phyloP scores from a whole-genome alignment of 2,329 filamentous ascomycete species.

The Grosmannia serpens region DNA sequence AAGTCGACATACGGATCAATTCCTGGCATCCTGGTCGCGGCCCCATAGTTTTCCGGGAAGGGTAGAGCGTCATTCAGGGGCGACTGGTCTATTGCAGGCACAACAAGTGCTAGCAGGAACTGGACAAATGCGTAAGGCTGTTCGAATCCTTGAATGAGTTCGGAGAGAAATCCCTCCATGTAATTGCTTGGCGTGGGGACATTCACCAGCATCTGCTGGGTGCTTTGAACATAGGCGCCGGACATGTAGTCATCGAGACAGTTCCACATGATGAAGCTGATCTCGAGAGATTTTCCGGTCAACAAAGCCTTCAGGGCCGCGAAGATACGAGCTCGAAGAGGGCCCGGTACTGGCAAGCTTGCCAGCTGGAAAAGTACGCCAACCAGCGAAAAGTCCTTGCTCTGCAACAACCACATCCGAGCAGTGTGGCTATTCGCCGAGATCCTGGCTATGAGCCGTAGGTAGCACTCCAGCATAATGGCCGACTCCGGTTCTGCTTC shows the following conservation, averaged over 20 bases:
- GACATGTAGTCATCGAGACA: conserved; percentile 71
- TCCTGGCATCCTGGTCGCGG: conserved; percentile 62
- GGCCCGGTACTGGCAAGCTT: conserved; percentile 61
- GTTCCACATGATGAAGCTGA: conserved; percentile 67
- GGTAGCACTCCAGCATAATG: conserved; percentile 94
- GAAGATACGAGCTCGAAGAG: conserved; percentile 76
- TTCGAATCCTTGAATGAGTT: conserved; percentile 69
- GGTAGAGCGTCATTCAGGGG: conserved; percentile 64
- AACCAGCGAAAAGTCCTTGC: conserved; percentile 50
- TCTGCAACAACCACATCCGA: conserved; percentile 60
- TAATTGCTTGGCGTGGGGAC: conserved; percentile 19
- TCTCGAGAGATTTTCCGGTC: conserved; percentile 55
- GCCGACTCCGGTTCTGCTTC: conserved; percentile 82
- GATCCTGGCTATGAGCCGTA: conserved; percentile 76
- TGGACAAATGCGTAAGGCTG: conserved; percentile 76
- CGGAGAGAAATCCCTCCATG: conserved; percentile 58
- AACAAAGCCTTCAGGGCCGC: conserved; percentile 65
- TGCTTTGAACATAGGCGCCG: conserved; percentile 34
- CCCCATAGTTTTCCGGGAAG: conserved; percentile 78
- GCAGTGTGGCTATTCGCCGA: conserved; percentile 62
- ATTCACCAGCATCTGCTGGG: conserved; percentile 21
- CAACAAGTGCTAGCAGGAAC: conserved; percentile 60
- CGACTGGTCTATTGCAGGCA: conserved; percentile 49
- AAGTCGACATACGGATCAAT: conserved; percentile 93
- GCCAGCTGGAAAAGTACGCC: conserved; percentile 69